Base-by-base conservation (phyloP, 208 protist species). In the Crithidia mellificae region DNA sequence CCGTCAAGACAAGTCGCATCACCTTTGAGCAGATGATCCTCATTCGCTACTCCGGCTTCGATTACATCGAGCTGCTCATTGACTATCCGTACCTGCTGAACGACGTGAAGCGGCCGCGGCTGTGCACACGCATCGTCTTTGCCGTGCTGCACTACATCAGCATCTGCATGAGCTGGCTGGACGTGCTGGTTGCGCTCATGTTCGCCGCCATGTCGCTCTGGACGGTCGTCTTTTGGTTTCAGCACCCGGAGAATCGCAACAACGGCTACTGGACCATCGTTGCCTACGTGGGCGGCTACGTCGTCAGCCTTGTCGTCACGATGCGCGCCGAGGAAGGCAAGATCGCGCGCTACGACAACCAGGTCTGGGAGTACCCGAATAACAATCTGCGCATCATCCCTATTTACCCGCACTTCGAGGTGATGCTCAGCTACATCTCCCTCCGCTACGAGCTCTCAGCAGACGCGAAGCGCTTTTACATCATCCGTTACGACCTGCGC, bases 401-500 rank as follows among this genome's bases (percentile, higher is more conserved):
- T 20, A 78, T 87, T 38, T 57, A 91, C 25, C 90, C 90, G 0
- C 36, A 90, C 34, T 93, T 88, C 74, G 78, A 93, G 64, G 54
- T 91, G n/a, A 67, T 77, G 51, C 79, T 96, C 11, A 77, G 89
- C 59, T 78, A 84, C 51, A 80, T 74, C 20, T 67, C 74, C 7
- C 63, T 93, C 43, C 80, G 87, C 14, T 93, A 96, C 77, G 78
- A 85, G 56, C 51, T 86, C 17, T 54, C 64, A 0, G 43, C 51
- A 1, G 74, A 90, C 29, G 83, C 80, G 50, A 57, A 55, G 43
- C 74, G 72, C 29, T 93, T 88, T 72, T 88, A 93, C 65, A 77
- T 93, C 43, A 93, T 95, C 65, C 80, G 87, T 24, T 85, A 87
- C 74, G 90, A 95, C 53, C 74, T 95, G n/a, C 80, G 81, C 56